phyloP scores from a whole-genome alignment of 2,329 filamentous ascomycete species.

The Penicillium glabrum region DNA sequence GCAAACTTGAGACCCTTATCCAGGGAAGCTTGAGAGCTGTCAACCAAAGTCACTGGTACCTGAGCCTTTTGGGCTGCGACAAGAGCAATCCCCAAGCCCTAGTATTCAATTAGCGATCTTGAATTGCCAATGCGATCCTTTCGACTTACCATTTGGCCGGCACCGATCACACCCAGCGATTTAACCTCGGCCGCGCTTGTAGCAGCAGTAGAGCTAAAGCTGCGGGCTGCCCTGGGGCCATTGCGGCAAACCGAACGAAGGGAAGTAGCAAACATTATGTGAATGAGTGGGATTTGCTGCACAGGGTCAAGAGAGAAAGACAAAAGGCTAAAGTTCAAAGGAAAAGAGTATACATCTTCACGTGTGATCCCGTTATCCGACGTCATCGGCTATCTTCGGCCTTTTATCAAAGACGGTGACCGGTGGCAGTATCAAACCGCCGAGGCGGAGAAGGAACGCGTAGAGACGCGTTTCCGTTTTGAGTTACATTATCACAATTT shows the following conservation, averaged over 20 bases:
- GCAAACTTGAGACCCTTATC: slow-evolving; percentile 90
- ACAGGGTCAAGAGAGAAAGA: background rate
- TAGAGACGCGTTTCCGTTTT: slow-evolving; percentile 23
- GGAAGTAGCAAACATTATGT: slow-evolving; percentile 37
- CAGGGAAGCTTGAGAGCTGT: slow-evolving; percentile 78
- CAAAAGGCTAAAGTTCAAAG: background rate
- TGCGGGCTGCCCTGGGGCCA: slow-evolving; percentile 45
- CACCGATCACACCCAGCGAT: slow-evolving; percentile 85
- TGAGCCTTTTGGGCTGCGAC: slow-evolving; percentile 83
- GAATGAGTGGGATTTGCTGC: background rate
- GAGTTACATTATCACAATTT: slow-evolving; percentile 12
- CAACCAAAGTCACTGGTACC: slow-evolving; percentile 82
- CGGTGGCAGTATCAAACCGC: slow-evolving; percentile 18
- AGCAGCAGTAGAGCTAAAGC: slow-evolving; percentile 69
- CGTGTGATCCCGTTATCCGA: slow-evolving; percentile 21
- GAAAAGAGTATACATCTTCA: slow-evolving; percentile 17
- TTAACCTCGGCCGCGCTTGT: slow-evolving; percentile 72
- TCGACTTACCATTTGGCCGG: slow-evolving; percentile 83
- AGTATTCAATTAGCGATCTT: slow-evolving; percentile 25
- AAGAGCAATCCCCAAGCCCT: slow-evolving; percentile 94
- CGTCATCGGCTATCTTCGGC: slow-evolving; percentile 29
- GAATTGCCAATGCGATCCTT: background rate
- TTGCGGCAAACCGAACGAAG: slow-evolving; percentile 32
- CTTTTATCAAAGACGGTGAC: background rate
- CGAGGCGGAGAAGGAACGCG: slow-evolving; percentile 19